These are phyloP conservation scores for Tilletia walkeri DNA, from an alignment of 1,284 basidiomycete species.

Conservation along the genomic window DNA sequence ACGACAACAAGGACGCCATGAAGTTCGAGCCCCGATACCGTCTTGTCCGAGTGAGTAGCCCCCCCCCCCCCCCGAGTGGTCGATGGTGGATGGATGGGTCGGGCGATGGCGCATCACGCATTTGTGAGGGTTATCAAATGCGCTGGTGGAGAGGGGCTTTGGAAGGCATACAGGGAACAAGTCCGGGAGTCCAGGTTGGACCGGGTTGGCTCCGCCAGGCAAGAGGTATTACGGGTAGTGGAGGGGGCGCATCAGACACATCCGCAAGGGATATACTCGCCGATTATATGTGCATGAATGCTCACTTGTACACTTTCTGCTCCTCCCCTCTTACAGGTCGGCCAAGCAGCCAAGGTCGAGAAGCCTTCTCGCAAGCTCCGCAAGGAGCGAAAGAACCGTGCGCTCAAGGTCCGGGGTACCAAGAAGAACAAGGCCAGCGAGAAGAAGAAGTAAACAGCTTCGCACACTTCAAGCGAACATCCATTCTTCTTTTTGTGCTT, in stretches of 20 bases:
- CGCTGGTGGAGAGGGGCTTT: too few relatives aligned
- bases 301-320: too few relatives aligned
- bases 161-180: too few relatives aligned
- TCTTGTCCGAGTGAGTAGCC: constrained; percentile 77
- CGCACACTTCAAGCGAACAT: background rate
- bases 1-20: constrained; percentile 92
- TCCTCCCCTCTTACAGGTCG: constrained; percentile 64
- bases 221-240: too few relatives aligned
- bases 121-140: too few relatives aligned
- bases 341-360: constrained; percentile 78
- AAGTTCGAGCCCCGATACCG: constrained; percentile 93
- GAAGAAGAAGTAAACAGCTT: constrained; percentile 52
- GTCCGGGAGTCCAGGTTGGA: too few relatives aligned
- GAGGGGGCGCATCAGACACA: too few relatives aligned
- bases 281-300: too few relatives aligned
- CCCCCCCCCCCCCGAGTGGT: background rate
- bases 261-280: too few relatives aligned
- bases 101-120: too few relatives aligned
- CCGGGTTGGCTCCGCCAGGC: too few relatives aligned
- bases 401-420: constrained; percentile 92
- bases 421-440: constrained; percentile 90
- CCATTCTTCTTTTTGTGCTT: background rate
- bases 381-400: constrained; percentile 99
- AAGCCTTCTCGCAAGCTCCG: constrained; percentile 94
- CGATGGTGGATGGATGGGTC: too few relatives aligned